Evolutionary conservation across 148 eudicot species (phyloP).

Genomic region (Silene conica): DNA sequence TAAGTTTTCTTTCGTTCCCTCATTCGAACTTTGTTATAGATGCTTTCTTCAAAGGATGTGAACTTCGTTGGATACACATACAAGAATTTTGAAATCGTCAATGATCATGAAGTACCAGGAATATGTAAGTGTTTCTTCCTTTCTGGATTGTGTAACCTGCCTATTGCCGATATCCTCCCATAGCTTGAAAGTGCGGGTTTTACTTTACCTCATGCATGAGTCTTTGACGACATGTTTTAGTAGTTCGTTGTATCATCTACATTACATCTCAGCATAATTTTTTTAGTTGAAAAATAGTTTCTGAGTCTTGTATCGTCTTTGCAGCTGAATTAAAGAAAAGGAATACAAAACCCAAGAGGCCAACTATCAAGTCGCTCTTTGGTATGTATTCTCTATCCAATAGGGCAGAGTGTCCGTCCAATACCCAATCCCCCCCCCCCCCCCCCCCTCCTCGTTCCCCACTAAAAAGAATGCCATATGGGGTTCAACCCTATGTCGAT

Average conservation of each 20-base stretch:
- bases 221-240: neutral
- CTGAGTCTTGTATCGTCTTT: slow-evolving; percentile 15
- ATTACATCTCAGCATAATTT: neutral
- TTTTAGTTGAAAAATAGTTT: neutral
- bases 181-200: neutral
- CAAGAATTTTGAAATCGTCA: slow-evolving; percentile 87
- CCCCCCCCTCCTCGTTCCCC: too few relatives aligned
- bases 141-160: neutral
- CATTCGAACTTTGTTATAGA: slow-evolving; percentile 32
- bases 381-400: slow-evolving; percentile 40
- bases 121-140: slow-evolving; percentile 40
- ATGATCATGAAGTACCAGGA: slow-evolving; percentile 84
- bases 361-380: slow-evolving; percentile 93
- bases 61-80: slow-evolving; percentile 95
- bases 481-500: too few relatives aligned
- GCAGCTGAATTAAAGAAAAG: slow-evolving; percentile 94
- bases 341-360: slow-evolving; percentile 81
- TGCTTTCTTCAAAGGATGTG: slow-evolving; percentile 86
- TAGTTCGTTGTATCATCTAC: neutral
- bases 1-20: too few relatives aligned
- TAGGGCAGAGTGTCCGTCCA: neutral
- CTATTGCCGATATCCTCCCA: neutral
- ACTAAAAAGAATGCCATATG: too few relatives aligned
- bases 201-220: neutral
- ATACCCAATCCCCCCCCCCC: neutral